Conservation (phyloP, 805 yeast species). For the Myxozyma melibiosi region DNA sequence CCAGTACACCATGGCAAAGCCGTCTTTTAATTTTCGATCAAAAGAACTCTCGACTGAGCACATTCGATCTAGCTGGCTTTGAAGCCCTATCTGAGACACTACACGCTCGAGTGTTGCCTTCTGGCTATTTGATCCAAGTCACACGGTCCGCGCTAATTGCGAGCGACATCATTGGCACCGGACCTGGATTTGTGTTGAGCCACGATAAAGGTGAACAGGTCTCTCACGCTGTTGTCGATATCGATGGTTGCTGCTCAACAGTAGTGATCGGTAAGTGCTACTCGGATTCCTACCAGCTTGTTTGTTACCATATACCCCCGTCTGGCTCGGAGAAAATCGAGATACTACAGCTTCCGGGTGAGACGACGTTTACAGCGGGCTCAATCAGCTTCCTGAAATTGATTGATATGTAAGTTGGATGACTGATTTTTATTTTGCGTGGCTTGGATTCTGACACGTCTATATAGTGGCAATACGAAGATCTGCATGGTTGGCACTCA, state of each 20-base stretch:
- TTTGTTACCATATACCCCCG: background rate
- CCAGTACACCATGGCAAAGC: slow-evolving; percentile 14
- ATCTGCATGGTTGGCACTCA: slow-evolving; percentile 23
- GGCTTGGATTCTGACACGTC: background rate
- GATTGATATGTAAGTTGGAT: background rate
- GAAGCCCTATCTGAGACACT: slow-evolving; percentile 11
- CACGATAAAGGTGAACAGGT: too few species aligned
- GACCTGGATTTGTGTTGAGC: background rate
- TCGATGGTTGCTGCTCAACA: slow-evolving; percentile 9
- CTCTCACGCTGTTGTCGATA: slow-evolving; percentile 8
- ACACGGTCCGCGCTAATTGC: slow-evolving; percentile 6
- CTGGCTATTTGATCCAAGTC: slow-evolving; percentile 16
- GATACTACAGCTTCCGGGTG: background rate
- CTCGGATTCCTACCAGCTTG: background rate
- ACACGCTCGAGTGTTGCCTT: slow-evolving; percentile 2
- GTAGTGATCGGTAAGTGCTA: background rate
- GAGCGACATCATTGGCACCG: slow-evolving; percentile 1
- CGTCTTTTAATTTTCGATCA: background rate
- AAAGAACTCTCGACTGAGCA: too few species aligned
- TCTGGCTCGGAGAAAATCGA: background rate
- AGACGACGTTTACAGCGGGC: background rate
- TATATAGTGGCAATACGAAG: background rate
- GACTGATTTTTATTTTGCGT: background rate
- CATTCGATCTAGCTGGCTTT: too few species aligned
- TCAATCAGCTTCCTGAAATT: background rate